These are phyloP conservation scores for Metschnikowia santaceciliae DNA, from an alignment of 805 yeast genomes.

Conservation along the genomic window DNA sequence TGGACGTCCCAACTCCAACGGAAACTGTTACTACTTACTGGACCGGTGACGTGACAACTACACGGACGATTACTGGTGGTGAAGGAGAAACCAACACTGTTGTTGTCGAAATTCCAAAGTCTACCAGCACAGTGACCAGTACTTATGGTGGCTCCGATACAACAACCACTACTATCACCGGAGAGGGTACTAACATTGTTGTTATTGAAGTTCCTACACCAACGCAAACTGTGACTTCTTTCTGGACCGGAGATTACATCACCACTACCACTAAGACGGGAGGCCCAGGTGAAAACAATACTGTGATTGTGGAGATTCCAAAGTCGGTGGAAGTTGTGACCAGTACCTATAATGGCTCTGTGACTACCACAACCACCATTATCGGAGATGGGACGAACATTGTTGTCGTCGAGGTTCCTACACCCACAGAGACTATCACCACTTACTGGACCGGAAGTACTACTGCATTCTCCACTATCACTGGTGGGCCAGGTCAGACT, in stretches of 20 bases:
- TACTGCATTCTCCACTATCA: background rate
- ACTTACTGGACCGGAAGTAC: background rate
- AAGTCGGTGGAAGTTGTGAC: too few relatives aligned
- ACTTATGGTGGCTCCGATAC: conserved; percentile 10
- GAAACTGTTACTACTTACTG: conserved; percentile 3
- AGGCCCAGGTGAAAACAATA: too few relatives aligned
- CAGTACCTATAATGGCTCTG: background rate
- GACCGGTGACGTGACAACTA: conserved; percentile 2
- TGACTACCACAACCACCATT: background rate
- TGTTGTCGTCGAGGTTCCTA: conserved; percentile 10
- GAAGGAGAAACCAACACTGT: conserved; percentile 14
- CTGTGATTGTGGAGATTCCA: background rate
- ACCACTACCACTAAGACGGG: too few relatives aligned
- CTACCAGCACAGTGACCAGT: conserved; percentile 3
- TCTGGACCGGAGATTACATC: too few relatives aligned
- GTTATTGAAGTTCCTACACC: conserved; percentile 17
- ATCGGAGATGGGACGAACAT: conserved; percentile 1
- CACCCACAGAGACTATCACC: conserved; percentile 10
- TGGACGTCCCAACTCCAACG: conserved; percentile 4
- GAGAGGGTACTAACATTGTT: background rate
- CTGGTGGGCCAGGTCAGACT: conserved; percentile 2
- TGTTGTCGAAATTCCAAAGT: conserved; percentile 7
- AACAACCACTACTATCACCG: conserved; percentile 7
- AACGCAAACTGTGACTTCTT: background rate
- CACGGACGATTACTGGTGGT: conserved; percentile 5